Conservation (phyloP, 805 yeast species). For the Candida caryicola region DNA sequence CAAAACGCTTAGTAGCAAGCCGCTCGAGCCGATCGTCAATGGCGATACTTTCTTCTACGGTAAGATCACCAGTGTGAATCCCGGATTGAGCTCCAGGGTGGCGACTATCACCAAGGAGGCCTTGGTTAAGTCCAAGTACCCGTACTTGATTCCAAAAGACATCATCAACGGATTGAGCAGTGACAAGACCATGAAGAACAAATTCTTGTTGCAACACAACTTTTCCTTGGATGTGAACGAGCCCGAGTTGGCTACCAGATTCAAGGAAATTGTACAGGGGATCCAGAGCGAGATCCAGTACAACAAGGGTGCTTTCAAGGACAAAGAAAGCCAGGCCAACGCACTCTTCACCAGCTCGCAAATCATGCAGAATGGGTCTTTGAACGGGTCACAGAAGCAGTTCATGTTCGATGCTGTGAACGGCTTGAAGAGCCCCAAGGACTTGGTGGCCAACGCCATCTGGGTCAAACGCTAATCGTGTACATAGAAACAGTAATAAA, state of each 20-base stretch:
- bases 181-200: conserved; percentile 20
- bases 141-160: conserved; percentile 36
- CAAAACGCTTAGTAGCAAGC: conserved; percentile 6
- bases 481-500: too few species aligned
- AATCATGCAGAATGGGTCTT: conserved; percentile 29
- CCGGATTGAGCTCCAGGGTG: conserved; percentile 30
- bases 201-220: conserved; percentile 32
- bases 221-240: conserved; percentile 24
- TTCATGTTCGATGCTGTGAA: conserved; percentile 28
- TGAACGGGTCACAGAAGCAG: conserved; percentile 26
- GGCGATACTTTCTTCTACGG: conserved; percentile 38
- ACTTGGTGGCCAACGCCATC: conserved; percentile 24
- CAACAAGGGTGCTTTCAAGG: conserved; percentile 5
- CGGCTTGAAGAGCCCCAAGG: conserved; percentile 26
- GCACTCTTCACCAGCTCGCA: conserved; percentile 21
- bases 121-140: conserved; percentile 39
- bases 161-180: conserved; percentile 23
- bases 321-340: conserved; percentile 5
- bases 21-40: conserved; percentile 19
- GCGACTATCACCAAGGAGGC: conserved; percentile 41
- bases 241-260: conserved; percentile 20
- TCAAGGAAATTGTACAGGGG: conserved; percentile 34
- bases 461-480: conserved; percentile 19
- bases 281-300: conserved; percentile 17
- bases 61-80: conserved; percentile 29